Evolutionary conservation across 2,329 filamentous ascomycete genomes (phyloP), one percentile per base, ranked within the genome.

Genomic region (Onygenales sp.): DNA sequence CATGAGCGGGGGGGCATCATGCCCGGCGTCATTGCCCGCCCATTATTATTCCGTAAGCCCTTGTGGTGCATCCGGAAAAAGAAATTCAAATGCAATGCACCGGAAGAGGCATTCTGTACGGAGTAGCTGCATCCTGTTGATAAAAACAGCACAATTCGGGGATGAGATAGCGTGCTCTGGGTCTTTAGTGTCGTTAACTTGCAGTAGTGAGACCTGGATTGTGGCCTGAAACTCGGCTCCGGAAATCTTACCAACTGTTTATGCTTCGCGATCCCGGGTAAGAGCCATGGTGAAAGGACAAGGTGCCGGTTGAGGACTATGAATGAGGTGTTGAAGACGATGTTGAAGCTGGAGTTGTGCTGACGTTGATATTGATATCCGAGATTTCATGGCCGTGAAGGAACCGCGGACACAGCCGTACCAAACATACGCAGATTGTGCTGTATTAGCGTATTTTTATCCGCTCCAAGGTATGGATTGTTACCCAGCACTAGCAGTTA

Each of bases 401-500:
- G 21, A 27, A 27, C 21, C 4, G 21, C 21, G 21, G 21, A 5
- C 4, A 27, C 21, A 27, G 21, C 21, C 21, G 21, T 27, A 27
- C 3, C 21, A 27, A 27, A 27, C 4, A 27, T 27, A 27, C 21
- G 4, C 21, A 5, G 21, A 27, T 4, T 27, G 21, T 27, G 21
- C 21, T 27, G 21, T 27, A 27, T 27, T 27, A 5, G 4, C 21
- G 21, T 27, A 9, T 7, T 39, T 5, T 37, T 17, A 33, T 49
- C 34, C 8, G 2, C 17, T 14, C 34, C 9, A 40, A 49, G n/a
- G 4, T 17, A 5, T 49, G 34, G 46, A 17, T 6, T 7, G 21
- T 58, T 13, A 56, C 65, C 52, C 45, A 66, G 65, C 52, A 71
- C 17, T 37, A 68, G 67, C 46, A 17, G 34, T 37, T n/a, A n/a